Base-by-base conservation (phyloP, 192 early-diverging fungal genomes). In the Phlyctochytrium planicorne region DNA sequence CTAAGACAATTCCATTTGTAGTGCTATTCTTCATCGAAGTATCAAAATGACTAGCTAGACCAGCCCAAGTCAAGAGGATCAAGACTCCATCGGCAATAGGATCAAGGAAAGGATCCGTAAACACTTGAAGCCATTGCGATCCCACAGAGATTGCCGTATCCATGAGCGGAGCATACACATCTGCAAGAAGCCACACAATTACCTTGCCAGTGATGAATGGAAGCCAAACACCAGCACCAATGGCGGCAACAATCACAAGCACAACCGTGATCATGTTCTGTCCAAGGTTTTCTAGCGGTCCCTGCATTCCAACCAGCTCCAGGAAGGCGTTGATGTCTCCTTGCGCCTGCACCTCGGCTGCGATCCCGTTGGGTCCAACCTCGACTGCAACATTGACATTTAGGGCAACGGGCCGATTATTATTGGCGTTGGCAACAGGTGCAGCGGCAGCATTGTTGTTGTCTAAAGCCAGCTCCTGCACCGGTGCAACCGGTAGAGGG, bases 271-370 rank as follows among this genome's bases (percentile, higher is more conserved):
- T 80, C 53, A 91, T 91, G 72, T 94, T 92, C 68, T 94, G 91
- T 10, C 90, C 52, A 0, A 96, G 70, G 61, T 90, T 81, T 71
- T 87, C 80, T n/a, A 90, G 64, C 16, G 94, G 91, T 0, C 96
- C 96, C 3, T 90, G 83, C 71, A 98, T 84, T 6, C 96, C 96
- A 57, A 97, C 82, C n/a, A 93, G 87, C 56, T 96, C 95, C 33
- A 96, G 53, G 52, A 85, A 85, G n/a, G 74, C 79, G 61, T 79
- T 76, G 24, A 84, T 63, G 62, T 84, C 81, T 4, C 69, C 70
- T 33, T 73, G 63, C 1, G 67, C 63, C 29, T 75, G 75, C 34
- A 78, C 57, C 40, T 79, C 67, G 14, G 67, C 78, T 16, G 52
- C 73, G 30, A 65, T 57, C 29, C 59, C 69, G 32, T 74, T 64